Base-by-base conservation (phyloP, 345 rosid genomes). In the Raphanus raphanistrum region DNA sequence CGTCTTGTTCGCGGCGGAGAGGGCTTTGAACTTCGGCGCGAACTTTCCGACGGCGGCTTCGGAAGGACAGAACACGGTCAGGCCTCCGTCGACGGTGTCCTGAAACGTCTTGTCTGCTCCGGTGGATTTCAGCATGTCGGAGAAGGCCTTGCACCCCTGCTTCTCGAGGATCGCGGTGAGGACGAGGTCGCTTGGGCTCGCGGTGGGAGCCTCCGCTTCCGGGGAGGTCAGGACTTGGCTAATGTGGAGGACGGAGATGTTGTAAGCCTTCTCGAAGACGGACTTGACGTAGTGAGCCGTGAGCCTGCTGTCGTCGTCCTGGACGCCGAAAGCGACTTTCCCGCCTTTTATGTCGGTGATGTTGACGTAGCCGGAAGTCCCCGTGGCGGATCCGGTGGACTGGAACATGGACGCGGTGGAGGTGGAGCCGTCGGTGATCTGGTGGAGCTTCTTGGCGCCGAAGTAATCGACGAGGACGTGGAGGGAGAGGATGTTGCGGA, bases 391-490 rank as follows among this genome's bases (percentile, higher is more conserved):
- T 0, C 99, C 99, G 8, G 98, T 87, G 63, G 98, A 89, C 80
- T 95, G 99, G 74, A 91, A 95, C 92, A 95, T 84, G 28, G 98
- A 86, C 15, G 98, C 84, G 31, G 94, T 84, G 62, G 90, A 74
- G 8, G 97, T 82, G 1, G 91, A 77, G 55, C 97, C 92, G 62
- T 83, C 78, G 8, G 87, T 86, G 75, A 95, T 87, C 79, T 90
- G 98, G 86, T 92, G 98, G 38, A 95, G 92, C 79, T 95, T 95
- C 85, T 85, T 92, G 82, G 97, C 52, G 21, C 98, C 98, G 68
- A 85, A 95, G 89, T 92, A 95, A 81, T 95, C 98, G 15, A 90
- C 87, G 8, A 95, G 86, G 74, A 95, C 90, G 64, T 95, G 99
- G 71, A 90, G 90, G 52, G 99, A 91, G 55, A 95, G 92, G 38